Evolutionary conservation across 176 grass and related monocot species (phyloP).

Genomic region (Carex littledalei): DNA sequence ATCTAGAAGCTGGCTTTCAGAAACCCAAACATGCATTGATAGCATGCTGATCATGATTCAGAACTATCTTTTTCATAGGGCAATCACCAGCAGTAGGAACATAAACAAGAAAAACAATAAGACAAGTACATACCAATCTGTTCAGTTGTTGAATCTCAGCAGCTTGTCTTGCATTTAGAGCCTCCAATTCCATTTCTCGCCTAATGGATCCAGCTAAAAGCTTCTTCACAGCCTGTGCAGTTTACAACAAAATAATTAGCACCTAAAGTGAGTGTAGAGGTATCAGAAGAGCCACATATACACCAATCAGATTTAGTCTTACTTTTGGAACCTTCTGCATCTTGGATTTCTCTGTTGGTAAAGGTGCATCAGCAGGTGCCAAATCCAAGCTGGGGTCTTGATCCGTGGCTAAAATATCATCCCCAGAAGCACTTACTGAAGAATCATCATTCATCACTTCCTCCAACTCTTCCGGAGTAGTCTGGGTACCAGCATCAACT

Average conservation of each 20-base stretch:
- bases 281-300: not conserved
- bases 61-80: not conserved
- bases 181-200: conserved; percentile 90
- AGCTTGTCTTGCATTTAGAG: conserved; percentile 72
- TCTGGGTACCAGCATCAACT: conserved; percentile 79
- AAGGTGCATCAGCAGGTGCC: conserved; percentile 40
- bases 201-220: conserved; percentile 83
- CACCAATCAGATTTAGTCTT: conserved; percentile 23
- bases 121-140: conserved; percentile 53
- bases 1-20: not conserved
- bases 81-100: not conserved
- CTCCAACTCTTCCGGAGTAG: conserved; percentile 50
- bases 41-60: not conserved
- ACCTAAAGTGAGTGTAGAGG: not conserved
- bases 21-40: not conserved
- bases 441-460: conserved; percentile 38
- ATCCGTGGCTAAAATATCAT: conserved; percentile 15
- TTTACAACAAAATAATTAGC: not conserved
- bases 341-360: conserved; percentile 42
- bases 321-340: conserved; percentile 62
- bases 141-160: conserved; percentile 85
- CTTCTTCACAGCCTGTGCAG: conserved; percentile 77
- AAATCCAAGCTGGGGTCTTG: conserved; percentile 42
- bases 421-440: conserved; percentile 30
- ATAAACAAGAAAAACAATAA: not conserved